Percentiles rank a stretch among this genome's conserved stretches.
These are phyloP conservation scores for Rhizoctonia solani DNA, from an alignment of 1,284 basidiomycete genomes.

Conservation along the genomic window DNA sequence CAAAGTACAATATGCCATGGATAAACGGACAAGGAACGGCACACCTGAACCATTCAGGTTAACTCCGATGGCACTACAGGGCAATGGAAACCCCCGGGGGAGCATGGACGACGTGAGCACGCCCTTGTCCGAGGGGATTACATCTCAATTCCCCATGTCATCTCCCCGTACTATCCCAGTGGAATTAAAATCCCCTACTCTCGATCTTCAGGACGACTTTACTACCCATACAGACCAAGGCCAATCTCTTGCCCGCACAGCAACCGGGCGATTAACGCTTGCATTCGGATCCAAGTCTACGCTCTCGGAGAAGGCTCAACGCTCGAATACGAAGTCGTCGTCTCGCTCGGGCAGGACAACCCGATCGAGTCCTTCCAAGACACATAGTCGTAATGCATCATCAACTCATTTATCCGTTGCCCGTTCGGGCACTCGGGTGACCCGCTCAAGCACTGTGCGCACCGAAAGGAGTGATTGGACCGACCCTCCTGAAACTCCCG, in stretches of 20 bases:
- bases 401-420: no score
- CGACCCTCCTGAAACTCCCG: background rate
- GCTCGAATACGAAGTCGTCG: background rate
- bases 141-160: background rate
- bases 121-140: background rate
- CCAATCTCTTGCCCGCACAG: background rate
- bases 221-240: background rate
- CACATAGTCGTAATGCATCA: background rate
- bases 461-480: constrained; percentile 3
- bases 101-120: background rate
- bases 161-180: background rate
- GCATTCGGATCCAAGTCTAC: background rate
- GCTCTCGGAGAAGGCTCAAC: background rate
- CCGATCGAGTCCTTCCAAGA: no score
- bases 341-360: no score
- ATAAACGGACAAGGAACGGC: background rate
- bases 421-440: no score
- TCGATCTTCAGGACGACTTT: constrained; percentile 4
- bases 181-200: background rate
- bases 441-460: constrained; percentile 7
- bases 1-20: background rate
- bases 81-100: background rate
- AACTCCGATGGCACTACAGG: background rate
- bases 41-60: background rate
- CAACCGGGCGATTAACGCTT: background rate